Base-by-base conservation (phyloP, 192 early-diverging fungal species). In the Gaertneriomyces sp. region DNA sequence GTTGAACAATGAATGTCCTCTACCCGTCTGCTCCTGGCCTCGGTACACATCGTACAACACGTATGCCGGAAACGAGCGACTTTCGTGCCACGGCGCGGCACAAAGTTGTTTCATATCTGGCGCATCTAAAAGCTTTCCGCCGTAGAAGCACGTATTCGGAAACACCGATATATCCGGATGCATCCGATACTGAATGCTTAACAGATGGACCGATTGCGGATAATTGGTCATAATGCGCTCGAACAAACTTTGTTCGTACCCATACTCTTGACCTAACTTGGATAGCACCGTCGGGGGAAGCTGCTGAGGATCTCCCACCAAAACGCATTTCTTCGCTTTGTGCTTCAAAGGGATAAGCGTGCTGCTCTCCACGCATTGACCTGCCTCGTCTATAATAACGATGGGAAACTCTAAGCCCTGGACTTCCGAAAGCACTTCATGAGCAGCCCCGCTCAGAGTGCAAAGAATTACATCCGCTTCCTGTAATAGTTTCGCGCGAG, bases 161-260 rank as follows among this genome's bases (percentile, higher is more conserved):
- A 96, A 93, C 8, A 40, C 57, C 42, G 91, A 93, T 16, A 98
- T 96, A 25, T 87, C 79, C 0, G 94, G 93, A 68, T 98, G 91
- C 96, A 98, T 97, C 64, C 94, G 90, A 73, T 97, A 98, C 79
- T 98, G 94, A 50, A 95, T 94, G 62, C 88, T 92, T 43, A 98
- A 74, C 47, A 98, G 74, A 62, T 85, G 84, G 10, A 95, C 88
- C 4, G 75, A 73, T 3, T 85, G 59, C 1, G 89, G 89, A 16
- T 79, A 61, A 45, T 73, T 75, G 19, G 78, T 79, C 74, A 94
- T 88, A n/a, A 97, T 74, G 8, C 96, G 79, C 42, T 91, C 88
- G 80, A 97, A 98, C 58, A 98, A 71, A 71, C 87, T 89, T 71
- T 92, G 87, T 62, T 95, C 91, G 77, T 96, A 96, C 17, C 69